A percentile compares a stretch with the other conserved stretches of the same genome.
These are phyloP conservation scores for Lepraria neglecta DNA, from an alignment of 495 filamentous ascomycete species.

Conservation along the genomic window DNA sequence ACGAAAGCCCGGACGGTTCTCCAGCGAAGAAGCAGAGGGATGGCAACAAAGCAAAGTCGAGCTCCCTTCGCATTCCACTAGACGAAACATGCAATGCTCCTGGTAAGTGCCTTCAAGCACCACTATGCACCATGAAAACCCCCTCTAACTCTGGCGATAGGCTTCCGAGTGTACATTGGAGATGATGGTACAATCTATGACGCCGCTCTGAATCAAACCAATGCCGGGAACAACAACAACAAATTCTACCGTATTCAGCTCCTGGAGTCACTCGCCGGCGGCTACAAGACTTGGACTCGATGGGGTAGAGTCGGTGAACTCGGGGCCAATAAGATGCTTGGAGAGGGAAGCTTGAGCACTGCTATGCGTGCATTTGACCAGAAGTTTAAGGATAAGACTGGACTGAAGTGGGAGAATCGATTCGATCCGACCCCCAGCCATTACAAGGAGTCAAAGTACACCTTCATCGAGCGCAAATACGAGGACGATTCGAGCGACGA, in stretches of 20 bases:
- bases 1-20: slow-evolving; percentile 27
- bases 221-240: slow-evolving; percentile 52
- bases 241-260: slow-evolving; percentile 68
- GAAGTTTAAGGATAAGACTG: slow-evolving; percentile 72
- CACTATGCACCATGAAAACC: background rate
- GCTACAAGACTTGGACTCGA: slow-evolving; percentile 55
- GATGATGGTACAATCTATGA: slow-evolving; percentile 51
- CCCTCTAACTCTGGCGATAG: slow-evolving; percentile 11
- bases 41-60: slow-evolving; percentile 35
- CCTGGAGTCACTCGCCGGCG: slow-evolving; percentile 26
- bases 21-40: slow-evolving; percentile 39
- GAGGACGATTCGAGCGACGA: slow-evolving; percentile 56
- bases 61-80: slow-evolving; percentile 38
- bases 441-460: slow-evolving; percentile 51
- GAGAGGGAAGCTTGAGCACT: slow-evolving; percentile 33
- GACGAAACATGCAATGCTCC: slow-evolving; percentile 38
- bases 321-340: slow-evolving; percentile 51
- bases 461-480: slow-evolving; percentile 66
- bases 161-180: slow-evolving; percentile 57
- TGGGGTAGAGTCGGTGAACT: slow-evolving; percentile 72
- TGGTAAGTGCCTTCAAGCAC: slow-evolving; percentile 31
- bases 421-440: slow-evolving; percentile 33
- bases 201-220: slow-evolving; percentile 42
- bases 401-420: slow-evolving; percentile 58
- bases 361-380: slow-evolving; percentile 54